Evolutionary conservation across 176 grass and related monocot species (phyloP).

Genomic region (Tillandsia leiboldiana): DNA sequence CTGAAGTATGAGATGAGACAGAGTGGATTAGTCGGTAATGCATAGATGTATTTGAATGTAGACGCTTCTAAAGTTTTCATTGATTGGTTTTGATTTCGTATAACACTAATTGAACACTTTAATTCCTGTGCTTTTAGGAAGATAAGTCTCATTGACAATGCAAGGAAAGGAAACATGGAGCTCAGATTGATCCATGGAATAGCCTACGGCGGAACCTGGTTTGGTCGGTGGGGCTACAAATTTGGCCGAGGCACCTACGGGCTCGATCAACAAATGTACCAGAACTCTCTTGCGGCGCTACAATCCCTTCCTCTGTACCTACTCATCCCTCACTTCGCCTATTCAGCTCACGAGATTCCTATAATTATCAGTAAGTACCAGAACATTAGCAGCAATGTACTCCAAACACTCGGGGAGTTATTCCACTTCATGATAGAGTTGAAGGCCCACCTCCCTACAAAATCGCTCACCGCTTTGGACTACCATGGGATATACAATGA

Average conservation of each 20-base stretch:
- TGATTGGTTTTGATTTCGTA: not conserved
- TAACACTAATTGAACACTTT: not conserved
- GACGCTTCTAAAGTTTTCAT: not conserved
- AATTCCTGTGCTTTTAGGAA: slow-evolving; percentile 33
- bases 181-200: slow-evolving; percentile 65
- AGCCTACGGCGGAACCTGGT: slow-evolving; percentile 77
- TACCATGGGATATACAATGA: slow-evolving; percentile 64
- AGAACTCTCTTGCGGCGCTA: slow-evolving; percentile 56
- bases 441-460: slow-evolving; percentile 40
- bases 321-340: slow-evolving; percentile 35
- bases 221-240: slow-evolving; percentile 70
- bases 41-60: not conserved
- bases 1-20: too few relatives aligned
- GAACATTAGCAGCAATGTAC: slow-evolving; percentile 48
- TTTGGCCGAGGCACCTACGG: slow-evolving; percentile 61
- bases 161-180: slow-evolving; percentile 68
- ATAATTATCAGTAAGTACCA: slow-evolving; percentile 68
- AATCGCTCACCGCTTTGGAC: slow-evolving; percentile 44
- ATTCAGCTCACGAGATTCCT: slow-evolving; percentile 46
- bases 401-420: slow-evolving; percentile 53
- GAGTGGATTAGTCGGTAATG: not conserved
- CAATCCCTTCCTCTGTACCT: slow-evolving; percentile 54
- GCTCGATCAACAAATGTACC: slow-evolving; percentile 45
- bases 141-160: slow-evolving; percentile 54
- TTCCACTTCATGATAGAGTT: slow-evolving; percentile 89